Evolutionary conservation across 495 filamentous ascomycete species (phyloP).

Genomic region (Podospora australis): DNA sequence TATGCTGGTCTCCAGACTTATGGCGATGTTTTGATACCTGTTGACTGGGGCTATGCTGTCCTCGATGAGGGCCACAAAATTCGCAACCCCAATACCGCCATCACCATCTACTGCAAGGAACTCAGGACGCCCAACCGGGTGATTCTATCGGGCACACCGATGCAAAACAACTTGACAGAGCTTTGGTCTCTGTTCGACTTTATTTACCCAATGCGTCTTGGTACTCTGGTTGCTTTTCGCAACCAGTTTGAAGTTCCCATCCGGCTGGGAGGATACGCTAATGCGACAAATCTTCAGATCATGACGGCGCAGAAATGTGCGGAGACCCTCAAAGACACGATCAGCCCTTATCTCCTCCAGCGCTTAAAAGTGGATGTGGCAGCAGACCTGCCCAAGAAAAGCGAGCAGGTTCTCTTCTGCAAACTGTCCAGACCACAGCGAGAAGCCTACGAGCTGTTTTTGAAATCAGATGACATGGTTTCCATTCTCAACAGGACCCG

Average conservation of each 20-base stretch:
- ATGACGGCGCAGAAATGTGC: slow-evolving; percentile 88
- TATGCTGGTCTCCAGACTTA: slow-evolving; percentile 91
- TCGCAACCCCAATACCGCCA: slow-evolving; percentile 84
- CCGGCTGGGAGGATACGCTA: slow-evolving; percentile 83
- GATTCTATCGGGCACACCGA: slow-evolving; percentile 91
- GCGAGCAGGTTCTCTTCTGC: slow-evolving; percentile 91
- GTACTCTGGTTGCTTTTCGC: slow-evolving; percentile 82
- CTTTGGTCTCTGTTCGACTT: slow-evolving; percentile 99
- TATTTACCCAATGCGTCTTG: slow-evolving; percentile 89
- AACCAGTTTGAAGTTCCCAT: slow-evolving; percentile 90
- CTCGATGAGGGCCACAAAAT: slow-evolving; percentile 98
- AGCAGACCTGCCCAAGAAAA: slow-evolving; percentile 87
- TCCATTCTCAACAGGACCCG: slow-evolving; percentile 64
- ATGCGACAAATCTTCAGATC: slow-evolving; percentile 85
- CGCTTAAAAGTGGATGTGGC: slow-evolving; percentile 91
- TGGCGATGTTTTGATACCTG: slow-evolving; percentile 64
- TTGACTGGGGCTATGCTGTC: slow-evolving; percentile 88
- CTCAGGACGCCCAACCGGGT: slow-evolving; percentile 79
- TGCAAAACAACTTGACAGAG: slow-evolving; percentile 96
- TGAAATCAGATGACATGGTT: slow-evolving; percentile 75
- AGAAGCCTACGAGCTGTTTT: slow-evolving; percentile 68
- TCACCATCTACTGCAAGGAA: slow-evolving; percentile 90
- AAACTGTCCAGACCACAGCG: slow-evolving; percentile 74
- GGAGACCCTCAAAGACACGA: slow-evolving; percentile 81
- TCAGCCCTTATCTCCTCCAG: slow-evolving; percentile 89